Evolutionary conservation across 2,329 filamentous ascomycete species (phyloP), one percentile per base, ranked within the genome.

Genomic region (Uncinocarpus reesii): DNA sequence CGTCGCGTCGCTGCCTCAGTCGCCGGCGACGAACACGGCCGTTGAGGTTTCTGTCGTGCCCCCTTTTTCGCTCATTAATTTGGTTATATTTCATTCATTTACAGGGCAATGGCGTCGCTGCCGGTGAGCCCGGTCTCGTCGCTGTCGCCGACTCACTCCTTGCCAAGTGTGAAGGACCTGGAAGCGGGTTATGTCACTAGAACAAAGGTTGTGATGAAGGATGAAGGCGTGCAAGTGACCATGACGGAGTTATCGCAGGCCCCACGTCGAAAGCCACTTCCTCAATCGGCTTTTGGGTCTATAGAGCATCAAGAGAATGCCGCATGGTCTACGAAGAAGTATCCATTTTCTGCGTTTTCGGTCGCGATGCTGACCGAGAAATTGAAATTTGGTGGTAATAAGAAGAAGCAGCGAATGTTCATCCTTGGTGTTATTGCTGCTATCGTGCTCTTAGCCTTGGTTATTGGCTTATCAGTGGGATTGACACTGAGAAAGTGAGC

Each of bases 391-490:
- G 32, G 32, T 28, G 47, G 49, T n/a, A 32, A 50, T 18, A 49
- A 41, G 42, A 43, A 42, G 42, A 53, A 49, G 16, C 37, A 47
- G 21, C 34, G 34, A 15, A n/a, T 53, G 10, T 52, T 54, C 24
- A 15, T 53, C 2, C 24, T 50, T 24, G 53, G 35, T 11, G 45
- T 52, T 13, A 41, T 51, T 10, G 54, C 38, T 2, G 21, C 34
- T 7, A 23, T 57, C 21, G 35, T 60, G 20, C 42, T 66, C 5
- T 52, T 66, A n/a, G 55, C 52, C 2, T 48, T 67, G 24, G 59
- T 63, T 3, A 58, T 67, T 34, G 64, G 62, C 4, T 51, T 68
- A 24, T 58, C 60, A 10, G 60, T 62, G 29, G 64, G 65, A 5
- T 49, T 67, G 16, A 59, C 59, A 3, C 45, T 49, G 45, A 58